Conservation (phyloP, 352 stramenopile genomes). For the Phytopythium aichiense region DNA sequence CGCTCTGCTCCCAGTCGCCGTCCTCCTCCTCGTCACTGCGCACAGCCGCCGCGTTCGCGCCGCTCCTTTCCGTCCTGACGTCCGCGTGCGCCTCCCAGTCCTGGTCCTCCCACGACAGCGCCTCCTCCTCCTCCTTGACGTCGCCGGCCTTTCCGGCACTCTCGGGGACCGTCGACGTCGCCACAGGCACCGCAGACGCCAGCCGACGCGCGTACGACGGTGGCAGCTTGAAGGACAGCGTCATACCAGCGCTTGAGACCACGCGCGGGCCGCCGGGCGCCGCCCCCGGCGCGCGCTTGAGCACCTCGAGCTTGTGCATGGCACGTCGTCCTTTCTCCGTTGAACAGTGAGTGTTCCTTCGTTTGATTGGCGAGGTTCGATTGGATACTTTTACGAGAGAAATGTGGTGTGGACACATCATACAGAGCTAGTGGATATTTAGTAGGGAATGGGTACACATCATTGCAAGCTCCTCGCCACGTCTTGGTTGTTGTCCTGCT, state of each 20-base stretch:
- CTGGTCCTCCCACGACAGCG: conserved; percentile 41
- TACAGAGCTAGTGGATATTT: neutral
- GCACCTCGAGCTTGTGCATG: conserved; percentile 41
- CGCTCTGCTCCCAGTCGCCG: conserved; percentile 37
- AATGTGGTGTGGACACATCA: too few relatives aligned
- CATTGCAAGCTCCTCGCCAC: too few relatives aligned
- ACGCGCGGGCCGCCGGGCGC: conserved; percentile 18
- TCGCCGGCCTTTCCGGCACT: neutral
- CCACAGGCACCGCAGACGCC: neutral
- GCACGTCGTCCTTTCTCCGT: neutral
- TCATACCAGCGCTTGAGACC: conserved; percentile 38
- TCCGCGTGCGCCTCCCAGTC: conserved; percentile 28
- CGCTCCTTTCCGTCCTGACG: neutral
- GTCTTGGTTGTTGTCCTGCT: too few relatives aligned
- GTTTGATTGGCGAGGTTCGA: conserved; percentile 1
- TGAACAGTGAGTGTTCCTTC: conserved; percentile 4
- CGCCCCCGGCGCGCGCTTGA: conserved; percentile 24
- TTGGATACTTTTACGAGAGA: neutral
- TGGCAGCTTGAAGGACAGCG: conserved; percentile 40
- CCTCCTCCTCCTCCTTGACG: conserved; percentile 7
- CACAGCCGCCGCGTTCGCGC: neutral
- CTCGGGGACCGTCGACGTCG: neutral
- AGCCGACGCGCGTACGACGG: conserved; percentile 14
- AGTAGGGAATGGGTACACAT: neutral
- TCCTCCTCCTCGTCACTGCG: conserved; percentile 1